These are phyloP conservation scores for Suhomyces bolitotheri DNA, from an alignment of 1,139 yeast species.

Conservation along the genomic window DNA sequence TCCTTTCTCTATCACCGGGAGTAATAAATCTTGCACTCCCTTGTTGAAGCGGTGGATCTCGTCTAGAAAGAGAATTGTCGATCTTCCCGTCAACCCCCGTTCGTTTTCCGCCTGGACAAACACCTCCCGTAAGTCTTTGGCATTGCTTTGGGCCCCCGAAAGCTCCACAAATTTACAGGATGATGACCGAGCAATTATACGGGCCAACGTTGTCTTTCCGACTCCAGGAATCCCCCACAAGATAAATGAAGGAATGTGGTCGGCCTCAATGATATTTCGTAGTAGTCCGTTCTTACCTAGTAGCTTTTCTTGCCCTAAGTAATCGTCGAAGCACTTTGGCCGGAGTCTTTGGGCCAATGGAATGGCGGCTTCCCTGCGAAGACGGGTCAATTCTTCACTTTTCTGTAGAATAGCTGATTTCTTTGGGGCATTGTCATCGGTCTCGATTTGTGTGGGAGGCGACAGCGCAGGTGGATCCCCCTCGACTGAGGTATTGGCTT, in stretches of 20 bases:
- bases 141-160: constrained; percentile 80
- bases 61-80: constrained; percentile 82
- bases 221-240: constrained; percentile 97
- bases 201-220: constrained; percentile 81
- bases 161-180: constrained; percentile 69
- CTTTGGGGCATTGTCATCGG: neutral
- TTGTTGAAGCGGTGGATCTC: constrained; percentile 92
- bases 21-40: constrained; percentile 82
- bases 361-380: constrained; percentile 49
- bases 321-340: constrained; percentile 73
- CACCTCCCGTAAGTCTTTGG: constrained; percentile 67
- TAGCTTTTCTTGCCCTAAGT: constrained; percentile 82
- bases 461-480: neutral
- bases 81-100: constrained; percentile 59
- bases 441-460: neutral
- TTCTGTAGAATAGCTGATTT: constrained; percentile 8
- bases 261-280: constrained; percentile 62
- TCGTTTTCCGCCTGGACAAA: constrained; percentile 77
- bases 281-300: constrained; percentile 75
- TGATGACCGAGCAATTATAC: constrained; percentile 58
- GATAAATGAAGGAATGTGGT: constrained; percentile 76
- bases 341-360: constrained; percentile 88
- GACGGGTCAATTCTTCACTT: constrained; percentile 20
- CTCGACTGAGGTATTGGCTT: neutral
- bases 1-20: constrained; percentile 73